phyloP scores from a whole-genome alignment of 75 land plant species.

The Picea glauca region DNA sequence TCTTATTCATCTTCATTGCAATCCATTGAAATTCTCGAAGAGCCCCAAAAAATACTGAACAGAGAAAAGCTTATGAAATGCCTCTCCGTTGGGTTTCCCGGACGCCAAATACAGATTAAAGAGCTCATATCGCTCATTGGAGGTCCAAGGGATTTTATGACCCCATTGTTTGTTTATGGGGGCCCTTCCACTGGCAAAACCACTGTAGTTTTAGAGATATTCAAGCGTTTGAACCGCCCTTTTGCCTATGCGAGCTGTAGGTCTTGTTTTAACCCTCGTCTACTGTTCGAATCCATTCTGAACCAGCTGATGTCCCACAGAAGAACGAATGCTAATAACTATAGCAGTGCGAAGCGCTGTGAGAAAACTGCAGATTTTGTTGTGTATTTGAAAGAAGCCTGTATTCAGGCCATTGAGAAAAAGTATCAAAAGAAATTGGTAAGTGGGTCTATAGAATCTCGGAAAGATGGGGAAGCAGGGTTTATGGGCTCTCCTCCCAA shows the following conservation, averaged over 20 bases:
- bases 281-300: conserved; percentile 69
- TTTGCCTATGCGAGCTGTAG: conserved; percentile 78
- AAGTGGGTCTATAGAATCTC: neutral
- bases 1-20: neutral
- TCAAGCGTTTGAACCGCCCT: conserved; percentile 64
- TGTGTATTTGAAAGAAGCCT: conserved; percentile 57
- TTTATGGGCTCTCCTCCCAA: neutral
- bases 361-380: conserved; percentile 79
- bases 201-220: conserved; percentile 42
- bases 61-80: neutral
- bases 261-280: conserved; percentile 58
- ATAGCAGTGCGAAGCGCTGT: conserved; percentile 65
- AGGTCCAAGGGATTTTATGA: conserved; percentile 46
- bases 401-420: conserved; percentile 16
- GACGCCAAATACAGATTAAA: conserved; percentile 49
- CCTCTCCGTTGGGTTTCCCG: conserved; percentile 31
- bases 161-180: conserved; percentile 78
- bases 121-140: conserved; percentile 59
- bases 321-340: conserved; percentile 38
- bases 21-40: neutral
- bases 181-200: conserved; percentile 82
- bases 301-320: conserved; percentile 59
- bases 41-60: neutral
- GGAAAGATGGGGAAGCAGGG: neutral
- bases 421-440: neutral